These are phyloP conservation scores for Geranomyces variabilis DNA, from an alignment of 192 early-diverging fungal species.

Conservation along the genomic window DNA sequence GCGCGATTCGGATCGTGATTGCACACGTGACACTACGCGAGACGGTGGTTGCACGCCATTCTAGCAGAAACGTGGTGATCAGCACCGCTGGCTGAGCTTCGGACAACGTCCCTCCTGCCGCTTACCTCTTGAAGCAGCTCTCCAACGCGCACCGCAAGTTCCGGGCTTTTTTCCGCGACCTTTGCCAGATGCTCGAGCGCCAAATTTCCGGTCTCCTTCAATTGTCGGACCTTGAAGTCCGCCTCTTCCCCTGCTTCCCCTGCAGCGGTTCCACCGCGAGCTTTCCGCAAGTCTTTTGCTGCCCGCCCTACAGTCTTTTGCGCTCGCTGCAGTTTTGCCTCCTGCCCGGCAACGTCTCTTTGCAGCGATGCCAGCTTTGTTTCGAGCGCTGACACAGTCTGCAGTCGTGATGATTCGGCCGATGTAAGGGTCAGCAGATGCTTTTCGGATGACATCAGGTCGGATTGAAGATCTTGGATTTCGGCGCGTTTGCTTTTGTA, in stretches of 20 bases:
- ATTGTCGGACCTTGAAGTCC: conserved; percentile 49
- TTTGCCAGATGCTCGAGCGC: conserved; percentile 44
- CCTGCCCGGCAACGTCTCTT: conserved; percentile 53
- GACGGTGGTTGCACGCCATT: conserved; percentile 51
- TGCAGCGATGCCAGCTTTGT: conserved; percentile 40
- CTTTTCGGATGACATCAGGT: conserved; percentile 45
- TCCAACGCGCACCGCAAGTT: conserved; percentile 40
- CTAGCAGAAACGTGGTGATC: too few relatives aligned
- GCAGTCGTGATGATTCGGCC: conserved; percentile 48
- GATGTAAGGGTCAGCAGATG: conserved; percentile 28
- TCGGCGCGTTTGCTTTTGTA: conserved; percentile 55
- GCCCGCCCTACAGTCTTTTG: conserved; percentile 29
- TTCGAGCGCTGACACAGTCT: conserved; percentile 48
- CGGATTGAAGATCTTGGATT: conserved; percentile 54
- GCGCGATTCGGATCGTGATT: conserved; percentile 47
- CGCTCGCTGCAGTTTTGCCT: conserved; percentile 53
- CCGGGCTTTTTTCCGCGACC: conserved; percentile 43
- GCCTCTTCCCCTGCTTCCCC: conserved; percentile 37
- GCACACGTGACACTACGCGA: conserved; percentile 45
- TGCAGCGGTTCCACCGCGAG: background rate
- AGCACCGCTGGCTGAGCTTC: too few relatives aligned
- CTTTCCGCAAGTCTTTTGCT: conserved; percentile 37
- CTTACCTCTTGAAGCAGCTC: conserved; percentile 45
- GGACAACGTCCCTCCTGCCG: too few relatives aligned
- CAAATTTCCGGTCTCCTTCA: conserved; percentile 52